Conservation (phyloP, 768 basidiomycete species). For the Sporobolomyces pararoseus region DNA sequence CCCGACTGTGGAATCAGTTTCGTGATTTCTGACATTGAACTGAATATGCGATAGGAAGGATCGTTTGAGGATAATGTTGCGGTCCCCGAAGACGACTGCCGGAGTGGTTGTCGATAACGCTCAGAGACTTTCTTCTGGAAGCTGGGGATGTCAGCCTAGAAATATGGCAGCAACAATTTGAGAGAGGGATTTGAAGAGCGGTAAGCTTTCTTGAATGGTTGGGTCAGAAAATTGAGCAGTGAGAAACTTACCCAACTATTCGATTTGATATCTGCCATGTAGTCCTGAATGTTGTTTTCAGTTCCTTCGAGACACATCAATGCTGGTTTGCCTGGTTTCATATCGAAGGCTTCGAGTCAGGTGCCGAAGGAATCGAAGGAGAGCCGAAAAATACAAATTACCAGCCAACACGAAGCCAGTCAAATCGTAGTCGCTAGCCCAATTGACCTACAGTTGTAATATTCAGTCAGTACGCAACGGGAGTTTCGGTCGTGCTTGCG, state of each 20-base stretch:
- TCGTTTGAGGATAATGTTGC: background rate
- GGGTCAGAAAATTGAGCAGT: no score
- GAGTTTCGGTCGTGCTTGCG: no score
- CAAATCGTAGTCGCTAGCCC: conserved; percentile 46
- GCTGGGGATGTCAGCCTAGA: conserved; percentile 52
- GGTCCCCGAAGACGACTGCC: background rate
- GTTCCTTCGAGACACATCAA: conserved; percentile 51
- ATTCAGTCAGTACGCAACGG: background rate
- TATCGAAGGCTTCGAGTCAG: no score
- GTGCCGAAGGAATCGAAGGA: no score
- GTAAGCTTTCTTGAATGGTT: no score
- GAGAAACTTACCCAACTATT: conserved; percentile 36
- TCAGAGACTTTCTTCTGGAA: conserved; percentile 53
- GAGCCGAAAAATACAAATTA: no score
- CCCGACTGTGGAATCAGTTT: conserved; percentile 48
- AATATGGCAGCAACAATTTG: no score
- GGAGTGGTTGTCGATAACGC: conserved; percentile 46
- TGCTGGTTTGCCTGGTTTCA: conserved; percentile 51
- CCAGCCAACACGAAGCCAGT: conserved; percentile 51
- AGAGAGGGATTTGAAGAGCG: no score
- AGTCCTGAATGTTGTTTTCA: conserved; percentile 45
- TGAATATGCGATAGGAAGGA: conserved; percentile 43
- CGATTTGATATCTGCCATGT: conserved; percentile 50
- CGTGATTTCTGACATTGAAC: conserved; percentile 50
- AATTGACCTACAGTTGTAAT: conserved; percentile 44